Conservation (phyloP, 2,329 filamentous ascomycete genomes). For the Erysiphe pulchra region DNA sequence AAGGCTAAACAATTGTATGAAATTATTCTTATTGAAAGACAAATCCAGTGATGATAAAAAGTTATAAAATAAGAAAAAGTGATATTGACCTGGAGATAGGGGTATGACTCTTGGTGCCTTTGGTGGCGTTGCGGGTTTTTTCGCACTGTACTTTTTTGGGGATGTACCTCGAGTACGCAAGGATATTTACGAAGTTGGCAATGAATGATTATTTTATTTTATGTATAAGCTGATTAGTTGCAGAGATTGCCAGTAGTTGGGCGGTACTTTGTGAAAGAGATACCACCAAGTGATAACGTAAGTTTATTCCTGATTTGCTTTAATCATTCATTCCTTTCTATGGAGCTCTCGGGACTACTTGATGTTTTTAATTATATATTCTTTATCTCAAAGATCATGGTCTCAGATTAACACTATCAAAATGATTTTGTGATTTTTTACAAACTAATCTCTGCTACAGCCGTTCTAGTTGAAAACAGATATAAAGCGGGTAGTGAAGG, state of each 20-base stretch:
- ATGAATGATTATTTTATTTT: not conserved
- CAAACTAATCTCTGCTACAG: too few species aligned
- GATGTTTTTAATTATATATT: too few species aligned
- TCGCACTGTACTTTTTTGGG: constrained; percentile 33
- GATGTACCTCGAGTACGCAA: constrained; percentile 33
- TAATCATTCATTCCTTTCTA: too few species aligned
- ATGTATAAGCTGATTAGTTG: not conserved
- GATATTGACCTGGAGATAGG: constrained; percentile 14
- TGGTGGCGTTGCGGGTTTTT: constrained; percentile 26
- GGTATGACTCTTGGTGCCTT: constrained; percentile 26
- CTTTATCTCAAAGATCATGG: too few species aligned
- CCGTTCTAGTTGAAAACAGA: too few species aligned
- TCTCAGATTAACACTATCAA: too few species aligned
- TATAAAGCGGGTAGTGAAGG: too few species aligned
- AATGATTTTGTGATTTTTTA: too few species aligned
- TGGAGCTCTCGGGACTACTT: too few species aligned
- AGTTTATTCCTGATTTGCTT: constrained; percentile 12
- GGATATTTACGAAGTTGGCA: constrained; percentile 30
- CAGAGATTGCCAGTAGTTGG: constrained; percentile 31
- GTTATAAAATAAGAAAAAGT: not conserved
- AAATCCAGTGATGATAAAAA: not conserved
- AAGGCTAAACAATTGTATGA: constrained; percentile 23
- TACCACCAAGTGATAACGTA: constrained; percentile 36
- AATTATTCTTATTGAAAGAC: not conserved
- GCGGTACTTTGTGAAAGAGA: constrained; percentile 23